Evolutionary conservation across 345 rosid species (phyloP).

Genomic region (Streptanthus diversifolius): DNA sequence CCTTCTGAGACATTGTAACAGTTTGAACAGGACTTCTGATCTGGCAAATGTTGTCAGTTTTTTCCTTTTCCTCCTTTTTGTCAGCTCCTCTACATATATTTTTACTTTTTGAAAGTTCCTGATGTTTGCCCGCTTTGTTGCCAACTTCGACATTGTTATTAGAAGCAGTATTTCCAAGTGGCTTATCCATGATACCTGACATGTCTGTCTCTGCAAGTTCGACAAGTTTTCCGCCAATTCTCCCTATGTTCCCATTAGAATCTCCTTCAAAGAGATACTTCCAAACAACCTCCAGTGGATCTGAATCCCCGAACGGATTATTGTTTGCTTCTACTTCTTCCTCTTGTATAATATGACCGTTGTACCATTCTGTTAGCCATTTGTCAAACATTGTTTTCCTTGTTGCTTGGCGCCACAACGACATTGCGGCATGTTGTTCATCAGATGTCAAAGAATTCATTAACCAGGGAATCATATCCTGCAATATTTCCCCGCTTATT

Average conservation of each 20-base stretch:
- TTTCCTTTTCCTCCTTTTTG: conserved; percentile 33
- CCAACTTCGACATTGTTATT: conserved; percentile 20
- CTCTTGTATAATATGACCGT: conserved; percentile 39
- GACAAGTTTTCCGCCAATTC: conserved; percentile 8
- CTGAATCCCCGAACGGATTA: conserved; percentile 32
- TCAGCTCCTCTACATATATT: conserved; percentile 26
- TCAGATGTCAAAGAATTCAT: conserved; percentile 51
- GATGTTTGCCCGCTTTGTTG: conserved; percentile 20
- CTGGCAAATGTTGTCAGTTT: neutral
- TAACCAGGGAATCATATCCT: conserved; percentile 80
- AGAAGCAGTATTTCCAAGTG: conserved; percentile 19
- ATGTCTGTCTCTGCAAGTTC: conserved; percentile 19
- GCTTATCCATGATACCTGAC: conserved; percentile 17
- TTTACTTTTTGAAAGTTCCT: conserved; percentile 31
- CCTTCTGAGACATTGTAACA: conserved; percentile 29
- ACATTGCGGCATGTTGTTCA: conserved; percentile 58
- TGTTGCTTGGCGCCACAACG: conserved; percentile 58
- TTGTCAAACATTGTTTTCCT: conserved; percentile 78
- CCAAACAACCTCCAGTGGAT: conserved; percentile 62
- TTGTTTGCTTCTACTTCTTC: conserved; percentile 33
- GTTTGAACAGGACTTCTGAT: conserved; percentile 24
- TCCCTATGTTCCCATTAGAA: conserved; percentile 31
- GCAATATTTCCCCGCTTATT: conserved; percentile 60
- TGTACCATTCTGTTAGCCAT: conserved; percentile 88
- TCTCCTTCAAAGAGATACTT: conserved; percentile 48